A percentile compares a stretch with the other conserved stretches of the same genome.
Conservation (phyloP, 208 protist species). For the Lotmaria passim region DNA sequence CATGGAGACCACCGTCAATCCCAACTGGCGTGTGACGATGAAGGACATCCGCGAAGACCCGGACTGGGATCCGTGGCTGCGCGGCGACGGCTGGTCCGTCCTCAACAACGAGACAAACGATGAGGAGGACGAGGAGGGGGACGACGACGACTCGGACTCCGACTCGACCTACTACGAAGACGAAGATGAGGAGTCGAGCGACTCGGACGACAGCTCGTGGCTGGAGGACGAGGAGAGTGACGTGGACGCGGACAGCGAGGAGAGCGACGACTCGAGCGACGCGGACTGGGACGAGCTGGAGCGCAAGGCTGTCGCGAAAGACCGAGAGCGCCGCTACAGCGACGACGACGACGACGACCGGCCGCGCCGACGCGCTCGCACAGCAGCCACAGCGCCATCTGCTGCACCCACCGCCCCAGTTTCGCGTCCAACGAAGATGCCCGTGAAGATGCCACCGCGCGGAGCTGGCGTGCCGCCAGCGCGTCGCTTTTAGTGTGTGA, state of each 20-base stretch:
- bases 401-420: slow-evolving; percentile 18
- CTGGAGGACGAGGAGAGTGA: slow-evolving; percentile 83
- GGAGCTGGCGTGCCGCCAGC: slow-evolving; percentile 49
- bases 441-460: slow-evolving; percentile 30
- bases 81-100: slow-evolving; percentile 69
- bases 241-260: slow-evolving; percentile 47
- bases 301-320: slow-evolving; percentile 74
- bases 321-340: slow-evolving; percentile 60
- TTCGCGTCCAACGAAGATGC: slow-evolving; percentile 32
- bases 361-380: slow-evolving; percentile 48
- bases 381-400: slow-evolving; percentile 3
- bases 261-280: slow-evolving; percentile 59
- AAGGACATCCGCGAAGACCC: slow-evolving; percentile 89
- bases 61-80: slow-evolving; percentile 85
- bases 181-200: slow-evolving; percentile 70
- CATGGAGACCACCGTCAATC: slow-evolving; percentile 83
- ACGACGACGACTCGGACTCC: slow-evolving; percentile 63
- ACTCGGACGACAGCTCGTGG: slow-evolving; percentile 72
- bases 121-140: slow-evolving; percentile 87
- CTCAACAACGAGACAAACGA: slow-evolving; percentile 78
- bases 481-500: slow-evolving; percentile 56
- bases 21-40: slow-evolving; percentile 75
- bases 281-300: slow-evolving; percentile 88
- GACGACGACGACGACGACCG: slow-evolving; percentile 76
- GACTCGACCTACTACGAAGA: slow-evolving; percentile 87